Evolutionary conservation across 192 early-diverging fungal species (phyloP).

Genomic region (Coemansia sp.): DNA sequence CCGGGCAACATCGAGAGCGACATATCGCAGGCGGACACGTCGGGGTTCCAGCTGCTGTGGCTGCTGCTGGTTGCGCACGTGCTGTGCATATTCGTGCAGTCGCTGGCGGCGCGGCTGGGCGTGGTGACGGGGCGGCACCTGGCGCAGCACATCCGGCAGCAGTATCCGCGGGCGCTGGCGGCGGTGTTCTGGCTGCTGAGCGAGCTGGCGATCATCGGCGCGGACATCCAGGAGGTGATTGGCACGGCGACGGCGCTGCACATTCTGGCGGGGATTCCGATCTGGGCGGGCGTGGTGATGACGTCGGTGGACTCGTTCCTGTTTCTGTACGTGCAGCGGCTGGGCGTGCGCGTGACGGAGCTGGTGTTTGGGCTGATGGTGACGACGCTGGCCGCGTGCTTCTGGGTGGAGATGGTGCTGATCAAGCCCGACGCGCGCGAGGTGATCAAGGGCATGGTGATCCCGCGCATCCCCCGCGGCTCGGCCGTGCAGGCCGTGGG

Average conservation of each 20-base stretch:
- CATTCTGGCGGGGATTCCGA: constrained; percentile 67
- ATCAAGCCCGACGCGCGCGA: constrained; percentile 54
- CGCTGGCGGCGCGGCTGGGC: constrained; percentile 60
- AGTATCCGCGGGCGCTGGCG: constrained; percentile 54
- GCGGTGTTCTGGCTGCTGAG: constrained; percentile 59
- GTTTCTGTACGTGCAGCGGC: constrained; percentile 67
- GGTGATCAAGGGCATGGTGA: constrained; percentile 59
- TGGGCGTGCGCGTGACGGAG: constrained; percentile 72
- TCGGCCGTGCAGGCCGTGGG: constrained; percentile 66
- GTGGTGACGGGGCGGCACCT: constrained; percentile 67
- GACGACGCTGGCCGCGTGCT: constrained; percentile 69
- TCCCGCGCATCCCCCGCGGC: constrained; percentile 58
- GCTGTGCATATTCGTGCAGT: constrained; percentile 63
- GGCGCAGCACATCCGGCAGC: constrained; percentile 56
- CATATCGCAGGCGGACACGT: constrained; percentile 60
- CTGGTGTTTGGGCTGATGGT: constrained; percentile 72
- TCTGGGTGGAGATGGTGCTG: constrained; percentile 71
- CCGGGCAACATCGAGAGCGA: constrained; percentile 76
- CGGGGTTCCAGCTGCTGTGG: constrained; percentile 68
- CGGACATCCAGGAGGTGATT: constrained; percentile 78
- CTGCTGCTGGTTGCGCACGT: constrained; percentile 62
- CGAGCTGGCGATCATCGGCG: constrained; percentile 69
- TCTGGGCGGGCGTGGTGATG: constrained; percentile 77
- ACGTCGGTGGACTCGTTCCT: constrained; percentile 82
- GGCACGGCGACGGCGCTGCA: constrained; percentile 88